Conservation (phyloP, 1,139 yeast species). For the Arxiozyma telluris region DNA sequence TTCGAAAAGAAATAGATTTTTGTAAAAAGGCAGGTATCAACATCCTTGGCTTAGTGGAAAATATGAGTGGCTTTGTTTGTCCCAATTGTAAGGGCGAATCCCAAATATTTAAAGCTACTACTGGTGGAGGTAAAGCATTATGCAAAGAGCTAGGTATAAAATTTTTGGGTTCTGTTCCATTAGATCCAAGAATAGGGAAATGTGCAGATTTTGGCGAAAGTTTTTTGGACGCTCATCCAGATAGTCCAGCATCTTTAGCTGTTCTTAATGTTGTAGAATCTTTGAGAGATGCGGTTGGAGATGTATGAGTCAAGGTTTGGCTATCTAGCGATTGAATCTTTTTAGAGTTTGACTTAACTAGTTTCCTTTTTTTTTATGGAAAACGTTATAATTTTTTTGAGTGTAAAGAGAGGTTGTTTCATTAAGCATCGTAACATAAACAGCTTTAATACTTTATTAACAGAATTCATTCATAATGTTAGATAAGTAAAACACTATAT, state of each 20-base stretch:
- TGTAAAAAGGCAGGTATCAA: slow-evolving; percentile 84
- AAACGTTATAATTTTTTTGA: no score
- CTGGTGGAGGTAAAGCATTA: slow-evolving; percentile 87
- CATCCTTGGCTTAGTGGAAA: slow-evolving; percentile 85
- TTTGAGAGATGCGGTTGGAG: slow-evolving; percentile 32
- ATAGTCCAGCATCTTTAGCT: slow-evolving; percentile 88
- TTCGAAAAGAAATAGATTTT: slow-evolving; percentile 90
- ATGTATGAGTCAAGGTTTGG: slow-evolving; percentile 9
- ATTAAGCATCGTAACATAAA: no score
- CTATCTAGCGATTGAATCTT: no score
- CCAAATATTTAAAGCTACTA: slow-evolving; percentile 84
- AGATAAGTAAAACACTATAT: no score
- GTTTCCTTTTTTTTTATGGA: no score
- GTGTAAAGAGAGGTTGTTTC: no score
- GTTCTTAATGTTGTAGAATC: slow-evolving; percentile 72
- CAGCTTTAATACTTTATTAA: no score
- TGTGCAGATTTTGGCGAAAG: slow-evolving; percentile 86
- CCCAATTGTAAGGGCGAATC: slow-evolving; percentile 89
- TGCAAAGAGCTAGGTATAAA: slow-evolving; percentile 72
- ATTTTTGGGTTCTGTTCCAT: slow-evolving; percentile 84
- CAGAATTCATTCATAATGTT: no score
- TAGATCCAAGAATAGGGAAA: slow-evolving; percentile 89
- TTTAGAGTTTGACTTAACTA: no score
- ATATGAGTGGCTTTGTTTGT: slow-evolving; percentile 98
- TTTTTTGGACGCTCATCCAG: slow-evolving; percentile 76